Evolutionary conservation across 768 basidiomycete genomes (phyloP), one percentile per base, ranked within the genome.

Genomic region (Tulasnella sp.): DNA sequence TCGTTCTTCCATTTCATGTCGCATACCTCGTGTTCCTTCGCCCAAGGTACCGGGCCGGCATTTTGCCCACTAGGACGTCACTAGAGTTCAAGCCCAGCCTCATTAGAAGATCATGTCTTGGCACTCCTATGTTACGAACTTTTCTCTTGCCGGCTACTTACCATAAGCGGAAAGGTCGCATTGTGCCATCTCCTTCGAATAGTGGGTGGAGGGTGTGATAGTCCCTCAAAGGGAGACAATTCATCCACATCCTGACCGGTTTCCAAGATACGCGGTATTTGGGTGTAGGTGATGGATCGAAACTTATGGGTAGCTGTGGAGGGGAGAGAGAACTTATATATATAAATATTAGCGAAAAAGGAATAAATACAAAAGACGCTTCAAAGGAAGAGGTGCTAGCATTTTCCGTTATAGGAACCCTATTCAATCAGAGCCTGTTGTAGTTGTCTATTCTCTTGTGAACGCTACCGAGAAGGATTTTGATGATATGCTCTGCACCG

Each of bases 391-490:
- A 8, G 54, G 54, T 7, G 22, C 11, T 24, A n/a, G 5, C 7
- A 9, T 54, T 54, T 12, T 54, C 22, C 1, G 0, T 54, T 54
- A 54, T n/a, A 24, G 24, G 4, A 74, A 2, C 4, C 5, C 50
- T 54, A 7, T 69, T 14, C 14, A 7, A 16, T 69, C 16, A 69
- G 18, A 69, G 64, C 64, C 28, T 69, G 64, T 69, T 37, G 64
- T 69, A 69, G 64, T 69, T 69, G 18, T 69, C 64, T 69, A 69
- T 28, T 20, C 64, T 69, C 64, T 69, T 69, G 72, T 75, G 42
- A 50, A 75, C 37, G n/a, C 74, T 50, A 34, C 74, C 74, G 22
- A 75, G 74, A 31, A 75, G 74, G 48, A 75, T 75, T 28, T 75
- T 75, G 31, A 50, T 75, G 31, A 75, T 44, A 24, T 44, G 48